Evolutionary conservation across 2,329 filamentous ascomycete species (phyloP).

Genomic region (Acrocalymma vagum): DNA sequence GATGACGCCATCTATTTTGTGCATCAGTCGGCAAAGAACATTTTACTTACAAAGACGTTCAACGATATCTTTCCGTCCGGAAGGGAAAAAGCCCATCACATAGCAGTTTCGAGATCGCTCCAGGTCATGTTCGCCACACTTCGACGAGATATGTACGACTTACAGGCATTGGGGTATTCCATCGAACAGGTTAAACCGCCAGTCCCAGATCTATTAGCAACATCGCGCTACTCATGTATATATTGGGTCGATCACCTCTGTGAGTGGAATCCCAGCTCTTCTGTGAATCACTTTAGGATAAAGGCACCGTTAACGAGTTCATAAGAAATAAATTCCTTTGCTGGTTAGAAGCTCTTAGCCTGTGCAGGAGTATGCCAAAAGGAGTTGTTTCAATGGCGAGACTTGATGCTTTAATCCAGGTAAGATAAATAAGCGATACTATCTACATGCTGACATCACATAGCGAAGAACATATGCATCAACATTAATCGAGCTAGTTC

Average conservation of each 20-base stretch:
- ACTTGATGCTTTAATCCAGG: no score
- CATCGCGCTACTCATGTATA: slow-evolving; percentile 34
- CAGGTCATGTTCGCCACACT: slow-evolving; percentile 22
- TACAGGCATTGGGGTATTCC: slow-evolving; percentile 20
- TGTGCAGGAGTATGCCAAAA: slow-evolving; percentile 18
- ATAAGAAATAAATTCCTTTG: slow-evolving; percentile 16
- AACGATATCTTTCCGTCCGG: slow-evolving; percentile 37
- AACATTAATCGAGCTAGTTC: no score
- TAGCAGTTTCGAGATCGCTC: slow-evolving; percentile 40
- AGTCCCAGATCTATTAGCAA: slow-evolving; percentile 29
- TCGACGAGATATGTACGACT: slow-evolving; percentile 29
- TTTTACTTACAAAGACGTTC: slow-evolving; percentile 31
- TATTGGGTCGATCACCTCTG: slow-evolving; percentile 44
- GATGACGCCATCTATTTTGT: slow-evolving; percentile 31
- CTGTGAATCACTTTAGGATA: slow-evolving; percentile 2
- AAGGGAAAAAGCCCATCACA: slow-evolving; percentile 6
- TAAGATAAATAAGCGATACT: no score
- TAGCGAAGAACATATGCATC: no score
- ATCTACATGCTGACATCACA: no score
- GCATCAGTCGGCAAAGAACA: slow-evolving; percentile 56
- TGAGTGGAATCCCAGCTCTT: slow-evolving; percentile 11
- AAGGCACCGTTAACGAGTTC: slow-evolving; percentile 11
- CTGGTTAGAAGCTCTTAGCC: slow-evolving; percentile 24
- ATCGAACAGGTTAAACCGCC: slow-evolving; percentile 24
- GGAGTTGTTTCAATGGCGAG: slow-evolving; percentile 19